phyloP scores from a whole-genome alignment of 2,329 filamentous ascomycete species.

The Colletotrichum sublineola region DNA sequence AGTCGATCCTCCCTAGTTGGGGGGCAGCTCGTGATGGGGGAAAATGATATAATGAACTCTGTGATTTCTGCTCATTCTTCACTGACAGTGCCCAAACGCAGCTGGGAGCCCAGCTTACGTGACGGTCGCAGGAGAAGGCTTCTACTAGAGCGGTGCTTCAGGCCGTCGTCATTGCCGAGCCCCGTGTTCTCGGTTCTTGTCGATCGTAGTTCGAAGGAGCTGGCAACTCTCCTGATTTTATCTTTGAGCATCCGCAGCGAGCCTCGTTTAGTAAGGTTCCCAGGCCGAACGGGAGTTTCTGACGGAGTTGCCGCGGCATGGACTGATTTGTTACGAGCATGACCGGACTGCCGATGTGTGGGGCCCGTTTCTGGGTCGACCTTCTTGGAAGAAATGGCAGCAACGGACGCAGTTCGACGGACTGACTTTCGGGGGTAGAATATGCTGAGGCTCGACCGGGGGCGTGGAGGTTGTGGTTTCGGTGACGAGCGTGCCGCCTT shows the following conservation, averaged over 20 bases:
- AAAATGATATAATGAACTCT: neutral
- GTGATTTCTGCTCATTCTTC: conserved; percentile 14
- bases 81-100: conserved; percentile 29
- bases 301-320: neutral
- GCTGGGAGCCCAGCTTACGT: conserved; percentile 19
- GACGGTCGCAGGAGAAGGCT: conserved; percentile 26
- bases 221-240: conserved; percentile 35
- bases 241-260: conserved; percentile 25
- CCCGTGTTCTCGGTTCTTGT: conserved; percentile 2
- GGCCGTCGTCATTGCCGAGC: neutral
- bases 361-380: neutral
- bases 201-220: conserved; percentile 35
- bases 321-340: conserved; percentile 15
- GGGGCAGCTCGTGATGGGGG: neutral
- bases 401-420: conserved; percentile 18
- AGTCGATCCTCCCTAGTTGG: neutral
- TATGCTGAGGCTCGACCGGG: conserved; percentile 9
- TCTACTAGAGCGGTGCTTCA: conserved; percentile 28
- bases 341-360: neutral
- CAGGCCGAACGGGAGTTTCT: neutral
- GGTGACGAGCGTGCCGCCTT: neutral
- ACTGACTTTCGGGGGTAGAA: conserved; percentile 7
- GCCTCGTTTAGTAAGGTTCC: conserved; percentile 10
- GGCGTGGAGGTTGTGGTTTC: conserved; percentile 7
- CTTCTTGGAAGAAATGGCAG: neutral